phyloP scores from a whole-genome alignment of 352 stramenopile genomes.

The Lagenidium giganteum region DNA sequence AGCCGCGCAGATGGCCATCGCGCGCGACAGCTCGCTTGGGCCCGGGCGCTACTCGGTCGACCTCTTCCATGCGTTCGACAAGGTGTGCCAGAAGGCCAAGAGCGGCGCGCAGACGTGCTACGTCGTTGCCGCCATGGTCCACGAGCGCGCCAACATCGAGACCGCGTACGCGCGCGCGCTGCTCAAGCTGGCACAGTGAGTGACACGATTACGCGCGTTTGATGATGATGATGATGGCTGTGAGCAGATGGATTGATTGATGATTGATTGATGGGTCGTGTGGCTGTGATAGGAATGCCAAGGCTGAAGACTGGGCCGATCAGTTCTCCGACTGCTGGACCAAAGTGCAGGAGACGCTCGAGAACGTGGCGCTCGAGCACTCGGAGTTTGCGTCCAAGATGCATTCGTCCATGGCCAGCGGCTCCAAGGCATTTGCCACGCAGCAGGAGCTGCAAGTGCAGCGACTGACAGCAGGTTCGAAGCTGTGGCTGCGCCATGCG shows the following conservation, averaged over 20 bases:
- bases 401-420: conserved; percentile 49
- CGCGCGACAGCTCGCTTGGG: no score
- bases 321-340: conserved; percentile 55
- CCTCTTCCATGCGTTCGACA: conserved; percentile 57
- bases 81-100: conserved; percentile 73
- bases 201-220: neutral
- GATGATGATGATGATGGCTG: neutral
- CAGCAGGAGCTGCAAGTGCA: conserved; percentile 80
- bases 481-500: neutral
- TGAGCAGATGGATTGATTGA: neutral
- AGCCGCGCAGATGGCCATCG: no score
- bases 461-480: conserved; percentile 56
- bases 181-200: conserved; percentile 55
- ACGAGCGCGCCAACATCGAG: conserved; percentile 54
- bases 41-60: conserved; percentile 57
- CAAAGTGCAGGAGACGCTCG: conserved; percentile 45
- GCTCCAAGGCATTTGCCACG: conserved; percentile 56
- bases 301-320: conserved; percentile 65
- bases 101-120: conserved; percentile 74
- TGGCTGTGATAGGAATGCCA: conserved; percentile 27
- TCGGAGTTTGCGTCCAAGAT: conserved; percentile 54
- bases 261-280: neutral
- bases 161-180: conserved; percentile 54
- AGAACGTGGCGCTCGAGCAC: conserved; percentile 46
- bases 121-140: conserved; percentile 52